Evolutionary conservation across 495 filamentous ascomycete species (phyloP).

Genomic region (Lasiosphaeris hirsuta): DNA sequence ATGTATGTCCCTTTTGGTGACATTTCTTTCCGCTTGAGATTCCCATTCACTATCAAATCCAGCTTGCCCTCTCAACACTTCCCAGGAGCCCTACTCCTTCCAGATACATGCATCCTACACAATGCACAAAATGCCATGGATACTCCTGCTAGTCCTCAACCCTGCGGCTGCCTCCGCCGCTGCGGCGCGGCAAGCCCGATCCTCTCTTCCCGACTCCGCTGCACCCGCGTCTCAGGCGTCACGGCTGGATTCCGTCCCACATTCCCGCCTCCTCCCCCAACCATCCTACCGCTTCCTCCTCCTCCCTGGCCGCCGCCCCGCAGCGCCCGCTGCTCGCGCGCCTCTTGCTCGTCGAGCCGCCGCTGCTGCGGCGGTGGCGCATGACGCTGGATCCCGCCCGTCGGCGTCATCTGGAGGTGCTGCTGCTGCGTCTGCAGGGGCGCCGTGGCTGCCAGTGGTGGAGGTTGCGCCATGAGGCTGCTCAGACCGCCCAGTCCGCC

Average conservation of each 20-base stretch:
- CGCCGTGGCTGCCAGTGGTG: neutral
- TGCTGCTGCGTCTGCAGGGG: neutral
- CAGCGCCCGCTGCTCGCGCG: neutral
- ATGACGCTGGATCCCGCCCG: neutral
- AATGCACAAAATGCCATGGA: neutral
- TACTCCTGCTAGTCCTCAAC: neutral
- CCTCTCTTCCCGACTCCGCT: constrained; percentile 35
- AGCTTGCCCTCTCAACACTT: too few relatives aligned
- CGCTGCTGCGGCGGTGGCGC: constrained; percentile 6
- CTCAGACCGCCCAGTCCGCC: neutral
- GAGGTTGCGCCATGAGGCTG: neutral
- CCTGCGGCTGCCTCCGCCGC: constrained; percentile 13
- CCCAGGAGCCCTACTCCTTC: too few relatives aligned
- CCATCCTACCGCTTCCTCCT: constrained; percentile 4
- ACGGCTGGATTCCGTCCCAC: constrained; percentile 20
- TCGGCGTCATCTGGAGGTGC: neutral
- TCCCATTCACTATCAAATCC: too few relatives aligned
- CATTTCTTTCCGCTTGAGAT: too few relatives aligned
- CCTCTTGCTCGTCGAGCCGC: neutral
- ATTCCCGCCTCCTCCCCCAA: constrained; percentile 19
- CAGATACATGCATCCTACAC: neutral
- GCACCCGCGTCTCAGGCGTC: constrained; percentile 28
- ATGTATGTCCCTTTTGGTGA: too few relatives aligned
- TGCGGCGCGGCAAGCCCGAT: constrained; percentile 29
- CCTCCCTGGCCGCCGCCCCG: neutral